Base-by-base conservation (phyloP, 352 stramenopile genomes). In the Peronosclerospora sorghi region DNA sequence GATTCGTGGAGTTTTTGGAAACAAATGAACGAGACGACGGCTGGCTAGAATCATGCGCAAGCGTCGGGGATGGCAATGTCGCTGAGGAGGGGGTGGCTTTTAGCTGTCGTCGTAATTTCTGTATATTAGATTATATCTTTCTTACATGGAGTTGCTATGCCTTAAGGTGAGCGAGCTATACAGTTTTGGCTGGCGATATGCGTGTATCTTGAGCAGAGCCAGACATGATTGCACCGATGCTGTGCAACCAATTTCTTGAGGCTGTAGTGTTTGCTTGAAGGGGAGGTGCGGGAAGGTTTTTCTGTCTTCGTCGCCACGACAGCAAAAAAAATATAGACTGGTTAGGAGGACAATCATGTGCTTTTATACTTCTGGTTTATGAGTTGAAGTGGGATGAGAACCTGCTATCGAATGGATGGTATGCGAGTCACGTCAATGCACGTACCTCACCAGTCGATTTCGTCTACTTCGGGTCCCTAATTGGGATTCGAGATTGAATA, bases 401-500 rank as follows among this genome's bases (percentile, higher is more conserved):
- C 3, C 21, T 26, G 21, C 21, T 26, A 7, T 26, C 21, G 6
- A 26, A 26, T 26, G 21, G 21, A 26, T 7, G 21, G 6, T 26
- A 7, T 6, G 21, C 21, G 21, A 26, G 21, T 26, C 21, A 26
- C 21, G 21, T 26, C 21, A 26, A 26, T 26, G 21, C 21, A 26
- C 21, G n/a, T 6, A 26, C 21, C 21, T 26, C 6, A 26, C 21
- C 21, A 26, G 21, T 35, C 15, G 8, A 15, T 17, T 19, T 2
- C 10, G 13, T n/a, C 35, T 63, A 63, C 34, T 54, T 57, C 15
- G 54, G 54, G 19, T 75, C 65, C 45, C 60, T 53, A 15, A 83
- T 51, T 32, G 77, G 74, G 21, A 92, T 62, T 34, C 76, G 74
- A 36, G 68, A 64, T 27, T 82, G 55, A 20, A 92, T 70, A 39